Base-by-base conservation (phyloP, 2,329 filamentous ascomycete genomes). In the Coniella lustricola region DNA sequence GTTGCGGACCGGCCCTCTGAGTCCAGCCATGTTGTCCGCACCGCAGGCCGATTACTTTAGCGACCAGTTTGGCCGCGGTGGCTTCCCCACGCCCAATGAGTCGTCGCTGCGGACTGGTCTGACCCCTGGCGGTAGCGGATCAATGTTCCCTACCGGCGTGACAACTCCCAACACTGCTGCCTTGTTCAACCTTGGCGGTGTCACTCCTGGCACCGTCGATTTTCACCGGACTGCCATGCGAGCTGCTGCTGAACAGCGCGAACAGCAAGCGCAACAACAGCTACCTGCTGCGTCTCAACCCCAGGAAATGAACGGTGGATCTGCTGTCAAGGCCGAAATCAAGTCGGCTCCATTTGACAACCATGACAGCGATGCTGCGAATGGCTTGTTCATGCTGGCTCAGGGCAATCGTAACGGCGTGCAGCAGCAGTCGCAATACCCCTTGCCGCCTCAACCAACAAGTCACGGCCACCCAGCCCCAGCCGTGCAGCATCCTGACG, bases 21-120 rank as follows among this genome's bases (percentile, higher is more conserved):
- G 93, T 67, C 93, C 93, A 71, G 93, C 91, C 55, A 97, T 98
- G 90, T 82, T 98, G 48, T 88, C 90, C 40, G 93, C 90, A 20
- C 93, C 85, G 33, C 70, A 78, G 33, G 85, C 79, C 64, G 90
- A 96, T 64, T 97, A 96, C 69, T 95, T 96, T 63, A 79, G 80
- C 57, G 89, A 95, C 60, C 81, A 84, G 62, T 85, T 80, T 51
- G 74, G 95, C 55, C 81, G 87, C 56, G 83, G 89, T 58, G 87
- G 87, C 46, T 95, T 95, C 62, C 88, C 90, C 4, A 97, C 93
- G 3, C 91, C 91, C 1, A 96, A 96, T 79, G 93, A 98, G 69
- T 97, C 91, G 7, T 94, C 89, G 3, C 72, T 97, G 45, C 79
- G 93, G 52, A 93, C 90, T 52, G 93, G 93, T 49, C 70, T 97